These are phyloP conservation scores for Metarhizium humberi DNA, from an alignment of 2,329 filamentous ascomycete species.

Conservation along the genomic window DNA sequence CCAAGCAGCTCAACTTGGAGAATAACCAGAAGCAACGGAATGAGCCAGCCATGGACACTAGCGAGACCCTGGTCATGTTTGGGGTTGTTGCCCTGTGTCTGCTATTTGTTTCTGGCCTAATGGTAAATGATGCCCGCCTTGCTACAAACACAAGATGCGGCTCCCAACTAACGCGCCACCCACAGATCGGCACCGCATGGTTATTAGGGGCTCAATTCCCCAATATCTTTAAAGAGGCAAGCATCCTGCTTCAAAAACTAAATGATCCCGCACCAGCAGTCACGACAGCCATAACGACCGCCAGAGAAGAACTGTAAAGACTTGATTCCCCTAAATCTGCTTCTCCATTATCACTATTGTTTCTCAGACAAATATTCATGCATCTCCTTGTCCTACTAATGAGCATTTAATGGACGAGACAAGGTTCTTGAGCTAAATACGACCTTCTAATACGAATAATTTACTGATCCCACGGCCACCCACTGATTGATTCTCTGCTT, in stretches of 20 bases:
- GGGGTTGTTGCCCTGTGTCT: slow-evolving; percentile 59
- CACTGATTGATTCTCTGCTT: neutral
- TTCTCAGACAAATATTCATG: slow-evolving; percentile 6
- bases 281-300: slow-evolving; percentile 17
- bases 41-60: slow-evolving; percentile 39
- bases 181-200: slow-evolving; percentile 68
- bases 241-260: slow-evolving; percentile 11
- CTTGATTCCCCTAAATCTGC: neutral
- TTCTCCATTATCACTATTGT: slow-evolving; percentile 1
- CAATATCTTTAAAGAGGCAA: slow-evolving; percentile 19
- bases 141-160: neutral
- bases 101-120: slow-evolving; percentile 59
- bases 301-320: slow-evolving; percentile 26
- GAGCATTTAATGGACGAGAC: neutral
- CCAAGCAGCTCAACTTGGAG: slow-evolving; percentile 43
- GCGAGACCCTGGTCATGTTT: slow-evolving; percentile 58
- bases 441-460: neutral
- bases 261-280: slow-evolving; percentile 11
- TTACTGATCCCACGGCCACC: neutral
- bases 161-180: neutral
- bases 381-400: slow-evolving; percentile 7
- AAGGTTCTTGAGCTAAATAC: neutral
- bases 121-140: slow-evolving; percentile 53
- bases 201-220: slow-evolving; percentile 77
- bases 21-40: slow-evolving; percentile 28